These are phyloP conservation scores for Lentinula edodes DNA, from an alignment of 768 basidiomycete genomes.

Conservation along the genomic window DNA sequence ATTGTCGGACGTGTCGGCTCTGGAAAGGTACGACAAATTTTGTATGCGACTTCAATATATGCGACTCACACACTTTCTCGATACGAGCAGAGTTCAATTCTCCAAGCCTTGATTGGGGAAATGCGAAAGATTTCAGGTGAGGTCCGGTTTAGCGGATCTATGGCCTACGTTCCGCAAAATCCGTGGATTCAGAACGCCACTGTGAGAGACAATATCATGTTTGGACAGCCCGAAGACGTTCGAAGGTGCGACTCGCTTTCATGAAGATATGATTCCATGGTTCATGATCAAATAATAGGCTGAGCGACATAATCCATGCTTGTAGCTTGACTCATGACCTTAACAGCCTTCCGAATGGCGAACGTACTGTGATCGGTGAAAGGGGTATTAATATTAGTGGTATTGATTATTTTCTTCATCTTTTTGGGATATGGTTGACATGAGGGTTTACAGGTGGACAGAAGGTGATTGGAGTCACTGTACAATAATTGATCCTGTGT, in stretches of 20 bases:
- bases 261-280: no score
- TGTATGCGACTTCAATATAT: neutral
- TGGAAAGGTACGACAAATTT: conserved; percentile 46
- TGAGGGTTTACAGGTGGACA: conserved; percentile 22
- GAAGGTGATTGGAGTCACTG: conserved; percentile 16
- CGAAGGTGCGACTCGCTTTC: conserved; percentile 27
- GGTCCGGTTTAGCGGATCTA: conserved; percentile 46
- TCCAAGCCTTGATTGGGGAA: conserved; percentile 58
- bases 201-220: conserved; percentile 67
- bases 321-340: conserved; percentile 72
- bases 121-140: conserved; percentile 58
- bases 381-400: conserved; percentile 69
- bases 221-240: conserved; percentile 63
- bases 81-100: conserved; percentile 41
- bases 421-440: neutral
- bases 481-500: no score
- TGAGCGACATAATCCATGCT: conserved; percentile 51
- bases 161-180: conserved; percentile 56
- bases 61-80: neutral
- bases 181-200: conserved; percentile 69
- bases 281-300: conserved; percentile 25
- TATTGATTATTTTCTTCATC: conserved; percentile 16
- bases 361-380: conserved; percentile 70
- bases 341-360: conserved; percentile 63
- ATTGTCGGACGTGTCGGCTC: conserved; percentile 74